Evolutionary conservation across 208 protist species (phyloP).

Genomic region (Leptomonas seymouri): DNA sequence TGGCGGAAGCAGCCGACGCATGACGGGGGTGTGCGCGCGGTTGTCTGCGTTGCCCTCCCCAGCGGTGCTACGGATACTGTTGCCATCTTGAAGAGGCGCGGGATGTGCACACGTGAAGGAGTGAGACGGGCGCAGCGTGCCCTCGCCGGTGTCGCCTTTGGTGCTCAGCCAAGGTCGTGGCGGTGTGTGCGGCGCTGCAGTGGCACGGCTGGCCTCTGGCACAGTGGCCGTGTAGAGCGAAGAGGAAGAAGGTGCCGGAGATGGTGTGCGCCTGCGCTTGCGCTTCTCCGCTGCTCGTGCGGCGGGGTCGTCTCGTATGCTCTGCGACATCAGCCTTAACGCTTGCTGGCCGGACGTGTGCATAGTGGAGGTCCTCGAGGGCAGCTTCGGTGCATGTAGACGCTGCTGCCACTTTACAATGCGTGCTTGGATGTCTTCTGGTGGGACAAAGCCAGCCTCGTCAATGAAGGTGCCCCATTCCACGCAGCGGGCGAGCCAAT

Average conservation of each 20-base stretch:
- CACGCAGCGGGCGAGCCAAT: constrained; percentile 56
- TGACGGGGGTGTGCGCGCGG: constrained; percentile 16
- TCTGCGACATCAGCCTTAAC: neutral
- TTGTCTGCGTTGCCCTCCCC: neutral
- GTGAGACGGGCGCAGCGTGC: neutral
- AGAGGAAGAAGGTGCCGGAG: neutral
- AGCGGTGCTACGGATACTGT: neutral
- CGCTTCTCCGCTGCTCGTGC: neutral
- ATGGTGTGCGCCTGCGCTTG: constrained; percentile 1
- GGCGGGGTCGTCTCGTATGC: constrained; percentile 14
- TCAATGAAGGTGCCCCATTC: constrained; percentile 75
- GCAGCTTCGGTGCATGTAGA: neutral
- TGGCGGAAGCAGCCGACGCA: neutral
- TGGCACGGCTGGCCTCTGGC: constrained; percentile 3
- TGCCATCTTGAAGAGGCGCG: neutral
- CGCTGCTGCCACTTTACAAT: constrained; percentile 5
- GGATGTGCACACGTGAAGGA: neutral
- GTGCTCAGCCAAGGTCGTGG: neutral
- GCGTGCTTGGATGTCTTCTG: constrained; percentile 5
- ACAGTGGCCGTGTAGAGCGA: neutral
- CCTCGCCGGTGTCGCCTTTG: neutral
- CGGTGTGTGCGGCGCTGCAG: constrained; percentile 17
- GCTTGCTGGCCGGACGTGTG: neutral
- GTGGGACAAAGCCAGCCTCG: constrained; percentile 28
- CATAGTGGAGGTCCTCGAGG: neutral